Conservation (phyloP, 768 basidiomycete genomes). For the Pholiota molesta region DNA sequence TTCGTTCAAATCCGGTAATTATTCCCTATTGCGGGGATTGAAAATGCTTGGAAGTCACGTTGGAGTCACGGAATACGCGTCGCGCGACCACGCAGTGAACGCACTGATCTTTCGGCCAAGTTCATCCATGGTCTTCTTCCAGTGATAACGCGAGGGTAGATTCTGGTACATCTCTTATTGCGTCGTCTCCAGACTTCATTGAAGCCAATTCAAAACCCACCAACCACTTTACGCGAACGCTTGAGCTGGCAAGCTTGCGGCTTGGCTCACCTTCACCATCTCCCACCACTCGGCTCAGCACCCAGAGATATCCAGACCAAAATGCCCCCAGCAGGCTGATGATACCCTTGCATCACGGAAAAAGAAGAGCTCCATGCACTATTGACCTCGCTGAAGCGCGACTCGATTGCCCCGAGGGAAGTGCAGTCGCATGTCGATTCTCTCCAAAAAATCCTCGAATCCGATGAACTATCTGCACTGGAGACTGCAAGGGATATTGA, state of each 20-base stretch:
- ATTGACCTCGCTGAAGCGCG: slow-evolving; percentile 37
- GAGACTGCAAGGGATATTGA: slow-evolving; percentile 28
- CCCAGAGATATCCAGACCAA: not conserved
- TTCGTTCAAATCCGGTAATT: not conserved
- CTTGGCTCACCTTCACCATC: slow-evolving; percentile 22
- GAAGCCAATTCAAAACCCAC: slow-evolving; percentile 30
- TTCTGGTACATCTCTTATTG: too few species aligned
- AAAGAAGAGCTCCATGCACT: slow-evolving; percentile 41
- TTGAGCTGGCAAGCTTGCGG: slow-evolving; percentile 28
- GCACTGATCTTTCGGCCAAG: too few species aligned
- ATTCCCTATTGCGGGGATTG: slow-evolving; percentile 10
- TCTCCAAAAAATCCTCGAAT: slow-evolving; percentile 22
- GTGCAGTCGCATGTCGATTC: slow-evolving; percentile 28
- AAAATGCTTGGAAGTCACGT: not conserved
- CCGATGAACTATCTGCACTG: not conserved
- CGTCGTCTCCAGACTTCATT: too few species aligned
- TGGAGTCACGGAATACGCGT: not conserved
- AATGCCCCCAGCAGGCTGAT: not conserved
- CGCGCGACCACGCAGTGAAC: too few species aligned
- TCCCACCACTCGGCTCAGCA: not conserved
- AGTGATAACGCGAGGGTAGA: not conserved
- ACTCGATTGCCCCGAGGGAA: slow-evolving; percentile 26
- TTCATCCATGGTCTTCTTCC: not conserved
- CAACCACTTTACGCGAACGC: slow-evolving; percentile 37
- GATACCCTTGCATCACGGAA: slow-evolving; percentile 1